Evolutionary conservation across 1,284 basidiomycete species (phyloP).

Genomic region (Puccinia polysora): DNA sequence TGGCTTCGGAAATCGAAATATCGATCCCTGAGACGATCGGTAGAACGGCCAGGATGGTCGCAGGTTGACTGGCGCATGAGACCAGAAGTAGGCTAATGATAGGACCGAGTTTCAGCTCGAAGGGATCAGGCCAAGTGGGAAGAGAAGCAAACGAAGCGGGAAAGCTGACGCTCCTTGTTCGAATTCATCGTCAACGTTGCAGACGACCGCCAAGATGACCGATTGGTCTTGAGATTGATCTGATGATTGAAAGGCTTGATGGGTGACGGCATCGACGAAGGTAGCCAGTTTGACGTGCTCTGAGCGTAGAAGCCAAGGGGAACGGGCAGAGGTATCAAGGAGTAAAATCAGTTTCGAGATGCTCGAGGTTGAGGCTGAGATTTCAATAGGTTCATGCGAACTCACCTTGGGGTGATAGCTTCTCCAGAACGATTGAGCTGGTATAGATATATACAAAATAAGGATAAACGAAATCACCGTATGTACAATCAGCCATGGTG

Average conservation of each 20-base stretch:
- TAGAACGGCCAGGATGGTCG: slow-evolving; percentile 28
- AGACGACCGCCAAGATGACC: slow-evolving; percentile 21
- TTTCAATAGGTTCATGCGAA: not conserved
- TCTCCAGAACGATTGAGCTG: slow-evolving; percentile 37
- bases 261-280: slow-evolving; percentile 21
- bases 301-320: not conserved
- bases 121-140: no score
- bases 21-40: slow-evolving; percentile 29
- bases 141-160: not conserved
- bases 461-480: not conserved
- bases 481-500: not conserved
- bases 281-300: slow-evolving; percentile 39
- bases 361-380: slow-evolving; percentile 1
- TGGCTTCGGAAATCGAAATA: slow-evolving; percentile 16
- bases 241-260: not conserved
- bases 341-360: no score
- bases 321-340: not conserved
- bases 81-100: slow-evolving; percentile 11
- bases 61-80: slow-evolving; percentile 6
- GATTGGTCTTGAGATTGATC: slow-evolving; percentile 3
- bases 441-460: no score
- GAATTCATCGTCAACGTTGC: slow-evolving; percentile 31
- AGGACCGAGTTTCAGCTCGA: not conserved
- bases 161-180: slow-evolving; percentile 29
- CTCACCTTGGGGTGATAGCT: slow-evolving; percentile 33